Conservation (phyloP, 495 filamentous ascomycete genomes). For the Penicillium desertorum region DNA sequence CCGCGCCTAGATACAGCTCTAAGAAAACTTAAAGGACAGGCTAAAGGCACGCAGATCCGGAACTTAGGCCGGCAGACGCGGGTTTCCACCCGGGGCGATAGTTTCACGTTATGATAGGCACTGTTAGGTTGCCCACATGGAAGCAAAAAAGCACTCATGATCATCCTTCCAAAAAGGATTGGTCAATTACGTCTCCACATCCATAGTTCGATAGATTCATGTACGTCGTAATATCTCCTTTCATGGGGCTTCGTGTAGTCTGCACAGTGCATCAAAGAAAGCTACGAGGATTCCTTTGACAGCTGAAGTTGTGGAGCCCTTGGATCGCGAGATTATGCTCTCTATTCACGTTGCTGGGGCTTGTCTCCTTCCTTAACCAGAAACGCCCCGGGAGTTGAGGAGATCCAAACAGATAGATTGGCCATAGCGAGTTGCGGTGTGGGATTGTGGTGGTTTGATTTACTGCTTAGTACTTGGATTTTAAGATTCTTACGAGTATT, state of each 20-base stretch:
- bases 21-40: background rate
- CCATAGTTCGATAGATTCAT: background rate
- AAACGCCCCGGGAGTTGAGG: background rate
- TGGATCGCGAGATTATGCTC: background rate
- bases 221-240: background rate
- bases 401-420: background rate
- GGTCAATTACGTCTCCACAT: background rate
- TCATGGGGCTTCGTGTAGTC: background rate
- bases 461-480: background rate
- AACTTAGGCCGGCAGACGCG: background rate
- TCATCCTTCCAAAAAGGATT: background rate
- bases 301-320: background rate
- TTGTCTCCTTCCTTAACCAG: background rate
- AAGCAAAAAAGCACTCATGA: background rate
- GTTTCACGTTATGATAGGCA: background rate
- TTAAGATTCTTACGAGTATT: background rate
- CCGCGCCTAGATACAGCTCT: background rate
- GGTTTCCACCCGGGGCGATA: background rate
- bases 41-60: background rate
- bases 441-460: background rate
- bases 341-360: background rate
- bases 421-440: background rate
- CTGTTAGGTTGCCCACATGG: background rate
- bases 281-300: background rate
- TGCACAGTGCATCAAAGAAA: conserved; percentile 3